These are phyloP conservation scores for Aspergillus sp. DNA, from an alignment of 2,329 filamentous ascomycete genomes.

Conservation along the genomic window DNA sequence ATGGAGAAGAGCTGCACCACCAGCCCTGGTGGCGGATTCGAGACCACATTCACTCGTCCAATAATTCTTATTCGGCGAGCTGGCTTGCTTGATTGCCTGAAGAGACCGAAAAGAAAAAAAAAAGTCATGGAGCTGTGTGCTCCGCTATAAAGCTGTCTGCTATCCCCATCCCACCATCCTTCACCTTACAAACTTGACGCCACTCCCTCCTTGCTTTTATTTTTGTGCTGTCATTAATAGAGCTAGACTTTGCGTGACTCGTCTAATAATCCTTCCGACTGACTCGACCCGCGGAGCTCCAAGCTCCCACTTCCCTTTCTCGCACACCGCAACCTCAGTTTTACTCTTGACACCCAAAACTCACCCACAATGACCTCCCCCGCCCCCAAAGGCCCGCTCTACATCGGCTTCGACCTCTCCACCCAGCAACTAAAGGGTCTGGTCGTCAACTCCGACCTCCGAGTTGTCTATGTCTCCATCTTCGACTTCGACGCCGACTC, in stretches of 20 bases:
- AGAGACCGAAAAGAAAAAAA: not conserved
- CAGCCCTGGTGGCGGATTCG: not conserved
- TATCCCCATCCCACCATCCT: not conserved
- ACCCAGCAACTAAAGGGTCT: slow-evolving; percentile 97
- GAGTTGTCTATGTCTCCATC: slow-evolving; percentile 79
- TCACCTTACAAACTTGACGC: not conserved
- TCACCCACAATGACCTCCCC: slow-evolving; percentile 32
- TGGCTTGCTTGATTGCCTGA: not conserved
- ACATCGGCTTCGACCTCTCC: slow-evolving; percentile 92
- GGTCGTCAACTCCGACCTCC: slow-evolving; percentile 78
- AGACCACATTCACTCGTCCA: too few species aligned
- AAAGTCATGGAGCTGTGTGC: not conserved
- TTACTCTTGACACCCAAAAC: not conserved
- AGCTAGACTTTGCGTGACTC: not conserved
- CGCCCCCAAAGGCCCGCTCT: slow-evolving; percentile 59
- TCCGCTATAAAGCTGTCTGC: not conserved
- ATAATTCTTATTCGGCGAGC: not conserved
- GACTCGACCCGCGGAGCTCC: not conserved
- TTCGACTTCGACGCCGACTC: slow-evolving; percentile 94
- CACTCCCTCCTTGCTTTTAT: not conserved
- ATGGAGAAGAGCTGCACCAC: not conserved
- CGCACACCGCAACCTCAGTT: not conserved
- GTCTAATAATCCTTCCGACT: not conserved
- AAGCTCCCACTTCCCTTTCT: not conserved
- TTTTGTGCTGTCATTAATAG: not conserved